A percentile compares a stretch with the other conserved stretches of the same genome.
phyloP scores from a whole-genome alignment of 2,329 filamentous ascomycete species.

The Pyrenochaeta sp. region DNA sequence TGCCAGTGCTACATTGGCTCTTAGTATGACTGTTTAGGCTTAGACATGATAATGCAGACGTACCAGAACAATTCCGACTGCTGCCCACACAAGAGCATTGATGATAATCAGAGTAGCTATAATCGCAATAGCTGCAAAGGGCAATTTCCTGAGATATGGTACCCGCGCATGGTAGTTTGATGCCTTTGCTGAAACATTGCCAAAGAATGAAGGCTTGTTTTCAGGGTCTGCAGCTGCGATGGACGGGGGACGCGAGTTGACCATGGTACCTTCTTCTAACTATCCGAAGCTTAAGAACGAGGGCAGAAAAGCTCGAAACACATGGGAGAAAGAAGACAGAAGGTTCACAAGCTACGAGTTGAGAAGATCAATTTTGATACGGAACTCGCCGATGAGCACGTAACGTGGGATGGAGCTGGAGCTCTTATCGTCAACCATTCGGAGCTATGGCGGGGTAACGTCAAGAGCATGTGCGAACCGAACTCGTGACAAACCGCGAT shows the following conservation, averaged over 20 bases:
- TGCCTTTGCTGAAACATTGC: conserved; percentile 44
- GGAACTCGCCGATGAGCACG: conserved; percentile 5
- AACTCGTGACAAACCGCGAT: no score
- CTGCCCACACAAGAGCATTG: conserved; percentile 66
- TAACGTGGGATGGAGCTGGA: conserved; percentile 26
- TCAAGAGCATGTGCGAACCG: no score
- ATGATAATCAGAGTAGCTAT: conserved; percentile 61
- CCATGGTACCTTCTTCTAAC: conserved; percentile 12
- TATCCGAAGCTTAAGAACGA: neutral
- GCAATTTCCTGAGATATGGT: conserved; percentile 64
- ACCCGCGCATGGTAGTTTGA: conserved; percentile 59
- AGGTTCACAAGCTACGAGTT: no score
- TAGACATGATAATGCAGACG: conserved; percentile 16
- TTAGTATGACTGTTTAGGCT: neutral
- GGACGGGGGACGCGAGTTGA: conserved; percentile 13
- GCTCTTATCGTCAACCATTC: conserved; percentile 22
- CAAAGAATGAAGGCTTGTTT: conserved; percentile 27
- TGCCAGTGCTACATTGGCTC: conserved; percentile 35
- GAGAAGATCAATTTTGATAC: no score
- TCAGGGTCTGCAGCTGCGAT: conserved; percentile 15
- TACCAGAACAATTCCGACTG: conserved; percentile 65
- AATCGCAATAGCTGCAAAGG: conserved; percentile 64
- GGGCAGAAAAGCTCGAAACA: neutral
- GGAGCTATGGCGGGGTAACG: conserved; percentile 24
- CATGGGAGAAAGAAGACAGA: neutral